These are phyloP conservation scores for Balamuthia mandrillaris DNA, from an alignment of 208 protist genomes.

Conservation along the genomic window DNA sequence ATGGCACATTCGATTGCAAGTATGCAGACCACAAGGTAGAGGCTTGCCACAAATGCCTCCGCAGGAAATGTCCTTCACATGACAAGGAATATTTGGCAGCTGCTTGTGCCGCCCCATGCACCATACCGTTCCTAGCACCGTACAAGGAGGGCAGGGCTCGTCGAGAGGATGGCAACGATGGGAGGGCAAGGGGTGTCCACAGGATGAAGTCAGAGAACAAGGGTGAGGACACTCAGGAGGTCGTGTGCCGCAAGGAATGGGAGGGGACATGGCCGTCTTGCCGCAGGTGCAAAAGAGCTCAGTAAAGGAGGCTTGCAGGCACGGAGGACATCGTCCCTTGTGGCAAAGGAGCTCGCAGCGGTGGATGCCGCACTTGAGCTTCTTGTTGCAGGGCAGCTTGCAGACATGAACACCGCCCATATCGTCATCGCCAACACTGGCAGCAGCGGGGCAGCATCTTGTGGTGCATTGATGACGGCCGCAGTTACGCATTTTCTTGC, in stretches of 20 bases:
- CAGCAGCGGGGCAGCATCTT: slow-evolving; percentile 53
- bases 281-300: slow-evolving; percentile 54
- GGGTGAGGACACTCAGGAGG: slow-evolving; percentile 44
- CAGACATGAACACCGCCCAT: too few relatives aligned
- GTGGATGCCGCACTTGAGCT: slow-evolving; percentile 58
- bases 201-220: slow-evolving; percentile 40
- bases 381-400: slow-evolving; percentile 49
- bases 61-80: slow-evolving; percentile 37
- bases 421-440: slow-evolving; percentile 36
- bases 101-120: slow-evolving; percentile 62
- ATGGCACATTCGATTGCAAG: slow-evolving; percentile 19
- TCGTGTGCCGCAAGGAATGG: slow-evolving; percentile 53
- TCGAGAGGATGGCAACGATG: slow-evolving; percentile 53
- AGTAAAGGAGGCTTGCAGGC: slow-evolving; percentile 43
- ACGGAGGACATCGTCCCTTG: slow-evolving; percentile 50
- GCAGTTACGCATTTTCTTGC: slow-evolving; percentile 35
- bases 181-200: slow-evolving; percentile 51
- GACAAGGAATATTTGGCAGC: slow-evolving; percentile 49
- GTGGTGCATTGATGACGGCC: slow-evolving; percentile 54
- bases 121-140: slow-evolving; percentile 44
- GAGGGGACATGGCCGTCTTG: slow-evolving; percentile 52
- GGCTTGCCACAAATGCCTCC: slow-evolving; percentile 51
- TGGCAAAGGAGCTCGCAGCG: slow-evolving; percentile 40
- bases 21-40: slow-evolving; percentile 52
- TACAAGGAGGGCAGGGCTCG: slow-evolving; percentile 11